Evolutionary conservation across 768 basidiomycete genomes (phyloP).

Genomic region (Serendipita indica): DNA sequence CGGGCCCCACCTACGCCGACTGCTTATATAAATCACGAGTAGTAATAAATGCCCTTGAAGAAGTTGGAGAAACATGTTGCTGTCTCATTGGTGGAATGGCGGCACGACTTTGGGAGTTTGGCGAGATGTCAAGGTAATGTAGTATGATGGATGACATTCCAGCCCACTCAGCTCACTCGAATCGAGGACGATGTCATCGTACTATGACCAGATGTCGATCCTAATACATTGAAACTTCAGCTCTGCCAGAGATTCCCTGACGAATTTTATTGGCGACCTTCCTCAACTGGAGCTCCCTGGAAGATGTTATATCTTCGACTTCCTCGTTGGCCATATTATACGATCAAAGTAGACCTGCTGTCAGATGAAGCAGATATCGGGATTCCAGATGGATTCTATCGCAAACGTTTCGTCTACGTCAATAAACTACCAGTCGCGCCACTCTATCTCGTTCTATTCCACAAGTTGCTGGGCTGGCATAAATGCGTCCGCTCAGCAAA

Average conservation of each 20-base stretch:
- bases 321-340: background rate
- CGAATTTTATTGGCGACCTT: background rate
- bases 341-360: background rate
- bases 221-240: background rate
- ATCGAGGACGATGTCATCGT: background rate
- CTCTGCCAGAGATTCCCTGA: background rate
- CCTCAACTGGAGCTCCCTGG: background rate
- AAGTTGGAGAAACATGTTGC: background rate
- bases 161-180: background rate
- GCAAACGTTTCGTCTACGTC: background rate
- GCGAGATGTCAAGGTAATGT: background rate
- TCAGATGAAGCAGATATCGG: background rate
- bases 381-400: background rate
- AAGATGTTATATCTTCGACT: background rate
- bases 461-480: slow-evolving; percentile 5
- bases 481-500: background rate
- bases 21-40: background rate
- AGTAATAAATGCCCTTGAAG: background rate
- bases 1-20: background rate
- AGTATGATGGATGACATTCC: no score
- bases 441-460: background rate
- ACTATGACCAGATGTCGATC: background rate
- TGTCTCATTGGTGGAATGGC: background rate
- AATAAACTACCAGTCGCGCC: background rate
- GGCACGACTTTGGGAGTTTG: background rate